These are phyloP conservation scores for Phoma sp. DNA, from an alignment of 2,329 filamentous ascomycete species.

Conservation along the genomic window DNA sequence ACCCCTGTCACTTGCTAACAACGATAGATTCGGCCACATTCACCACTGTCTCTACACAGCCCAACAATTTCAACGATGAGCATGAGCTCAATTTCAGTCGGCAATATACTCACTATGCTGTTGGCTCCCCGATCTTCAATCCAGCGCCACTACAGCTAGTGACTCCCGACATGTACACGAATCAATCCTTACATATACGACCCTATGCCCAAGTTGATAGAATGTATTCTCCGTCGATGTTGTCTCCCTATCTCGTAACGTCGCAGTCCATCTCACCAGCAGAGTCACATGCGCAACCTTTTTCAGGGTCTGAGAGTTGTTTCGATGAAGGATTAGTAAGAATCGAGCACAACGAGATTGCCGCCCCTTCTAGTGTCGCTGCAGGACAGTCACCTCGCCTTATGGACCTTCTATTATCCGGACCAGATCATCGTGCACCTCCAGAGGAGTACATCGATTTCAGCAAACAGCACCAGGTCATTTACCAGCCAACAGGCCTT, in stretches of 20 bases:
- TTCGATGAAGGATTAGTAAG: conserved; percentile 45
- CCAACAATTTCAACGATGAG: neutral
- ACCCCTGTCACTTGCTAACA: conserved; percentile 15
- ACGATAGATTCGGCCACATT: conserved; percentile 17
- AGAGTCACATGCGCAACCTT: conserved; percentile 42
- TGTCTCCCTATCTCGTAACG: conserved; percentile 32
- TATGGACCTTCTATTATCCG: conserved; percentile 56
- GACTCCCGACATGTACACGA: conserved; percentile 17
- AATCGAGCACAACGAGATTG: conserved; percentile 32
- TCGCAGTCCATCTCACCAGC: conserved; percentile 36
- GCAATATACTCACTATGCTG: conserved; percentile 15
- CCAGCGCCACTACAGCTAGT: conserved; percentile 19
- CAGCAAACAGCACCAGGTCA: conserved; percentile 42
- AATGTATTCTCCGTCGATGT: conserved; percentile 21
- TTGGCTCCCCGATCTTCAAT: conserved; percentile 17
- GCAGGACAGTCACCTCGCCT: conserved; percentile 57
- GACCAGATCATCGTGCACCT: conserved; percentile 54
- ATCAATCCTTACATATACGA: conserved; percentile 21
- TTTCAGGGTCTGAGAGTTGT: conserved; percentile 45
- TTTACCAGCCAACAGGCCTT: conserved; percentile 41
- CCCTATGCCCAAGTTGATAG: conserved; percentile 15
- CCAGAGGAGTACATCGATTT: conserved; percentile 47
- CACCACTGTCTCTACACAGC: conserved; percentile 7
- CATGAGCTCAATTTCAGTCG: conserved; percentile 2
- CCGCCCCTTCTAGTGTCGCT: conserved; percentile 44